Percentiles rank a stretch among this genome's conserved stretches.
Evolutionary conservation across 2,329 filamentous ascomycete species (phyloP).

Genomic region (Didymosphaeria variabile): DNA sequence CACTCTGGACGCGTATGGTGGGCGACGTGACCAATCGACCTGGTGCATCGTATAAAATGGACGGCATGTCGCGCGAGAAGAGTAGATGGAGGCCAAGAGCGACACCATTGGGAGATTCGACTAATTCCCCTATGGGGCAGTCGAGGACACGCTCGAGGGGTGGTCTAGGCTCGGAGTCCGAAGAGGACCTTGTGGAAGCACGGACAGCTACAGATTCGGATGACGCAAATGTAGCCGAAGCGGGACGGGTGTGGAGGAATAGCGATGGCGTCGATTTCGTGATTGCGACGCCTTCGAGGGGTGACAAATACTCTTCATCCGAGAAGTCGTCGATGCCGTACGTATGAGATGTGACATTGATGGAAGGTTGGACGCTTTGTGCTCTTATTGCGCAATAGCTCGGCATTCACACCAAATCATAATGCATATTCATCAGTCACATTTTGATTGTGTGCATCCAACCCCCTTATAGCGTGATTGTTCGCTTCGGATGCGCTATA

Average conservation of each 20-base stretch:
- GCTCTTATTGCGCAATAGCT: too few species aligned
- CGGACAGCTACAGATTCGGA: background rate
- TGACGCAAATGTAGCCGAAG: background rate
- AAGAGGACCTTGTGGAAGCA: constrained; percentile 5
- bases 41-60: background rate
- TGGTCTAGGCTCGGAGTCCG: constrained; percentile 7
- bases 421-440: background rate
- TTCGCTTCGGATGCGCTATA: background rate
- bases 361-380: too few species aligned
- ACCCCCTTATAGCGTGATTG: background rate
- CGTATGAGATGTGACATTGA: background rate
- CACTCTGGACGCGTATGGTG: background rate
- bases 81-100: background rate
- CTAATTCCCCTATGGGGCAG: background rate
- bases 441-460: background rate
- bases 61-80: constrained; percentile 1
- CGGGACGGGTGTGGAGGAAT: background rate
- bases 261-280: background rate
- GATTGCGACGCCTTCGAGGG: background rate
- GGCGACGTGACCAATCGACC: background rate
- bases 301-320: background rate
- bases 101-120: background rate
- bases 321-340: background rate
- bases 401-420: too few species aligned
- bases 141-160: background rate